Evolutionary conservation across 371 early-diverging fungal genomes (phyloP), one percentile per base, ranked within the genome.

Genomic region (Mortierella sp.): DNA sequence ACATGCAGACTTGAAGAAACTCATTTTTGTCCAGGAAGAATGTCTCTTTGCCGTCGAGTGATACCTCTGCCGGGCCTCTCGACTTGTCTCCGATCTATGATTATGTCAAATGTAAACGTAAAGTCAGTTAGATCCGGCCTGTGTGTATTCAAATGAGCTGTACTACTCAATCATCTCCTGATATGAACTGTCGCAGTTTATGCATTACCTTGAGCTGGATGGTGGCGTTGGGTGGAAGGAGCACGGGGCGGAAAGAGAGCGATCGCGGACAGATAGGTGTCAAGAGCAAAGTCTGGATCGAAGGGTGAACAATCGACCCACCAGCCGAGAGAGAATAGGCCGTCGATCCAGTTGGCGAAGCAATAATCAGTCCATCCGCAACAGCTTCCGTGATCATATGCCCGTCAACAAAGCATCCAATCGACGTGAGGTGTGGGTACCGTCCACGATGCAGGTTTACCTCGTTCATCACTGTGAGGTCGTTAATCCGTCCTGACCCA

Each of bases 231-330:
- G 97, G 90, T 70, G 99, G 99, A 51, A 99, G 87, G 55, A 98
- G 85, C 63, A 97, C 95, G 0, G 99, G 96, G 46, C 99, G 92
- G 88, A 98, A 98, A 16, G 97, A 97, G 48, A 98, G 89, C 21
- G 98, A 97, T 78, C 98, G 93, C 10, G 99, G 98, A 83, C 99
- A 99, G 80, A 99, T 98, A 0, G 99, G 99, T 2, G 99, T 98
- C 71, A 99, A 80, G 0, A 98, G 88, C 70, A 98, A 88, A 16
- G 96, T 93, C 72, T 96, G 95, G 32, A 98, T 96, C 21, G 95
- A 93, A 21, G 99, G 99, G 84, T 99, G 99, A 27, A 97, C 95
- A 74, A 98, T 95, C 0, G 98, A 97, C 0, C 99, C 99, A 54
- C 95, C 97, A 3, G 97, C 97, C 35, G 97, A 96, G 48, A 98